Base-by-base conservation (phyloP, 202 grass and related monocot species). In the Panicum virgatum region DNA sequence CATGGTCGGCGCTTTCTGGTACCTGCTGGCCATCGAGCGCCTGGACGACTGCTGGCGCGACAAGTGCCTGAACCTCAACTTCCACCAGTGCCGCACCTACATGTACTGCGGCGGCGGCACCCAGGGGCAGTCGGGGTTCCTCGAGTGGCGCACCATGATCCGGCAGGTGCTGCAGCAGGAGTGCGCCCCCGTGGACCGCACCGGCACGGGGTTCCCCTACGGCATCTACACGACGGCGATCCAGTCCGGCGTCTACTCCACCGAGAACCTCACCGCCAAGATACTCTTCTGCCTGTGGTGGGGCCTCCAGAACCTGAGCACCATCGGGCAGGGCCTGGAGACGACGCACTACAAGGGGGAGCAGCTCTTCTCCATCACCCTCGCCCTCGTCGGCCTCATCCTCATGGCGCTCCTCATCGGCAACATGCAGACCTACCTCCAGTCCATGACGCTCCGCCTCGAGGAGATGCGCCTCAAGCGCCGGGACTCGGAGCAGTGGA, bases 401-500 rank as follows among this genome's bases (percentile, higher is more conserved):
- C 93, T 96, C 69, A 88, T 96, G 78, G 88, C 90, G 7, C 90
- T 96, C 6, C 93, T 96, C 32, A 92, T 96, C 65, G 92, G 92
- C 52, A 94, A 94, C 77, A 94, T 94, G 92, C 92, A 94, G 92
- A 94, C 84, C 6, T 94, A 90, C 70, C 87, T 94, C 22, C 92
- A 94, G 77, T 94, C 92, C 1, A 66, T 89, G 34, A 86, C 89
- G 68, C 66, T 94, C 26, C 72, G 89, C 0, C 43, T 94, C 0
- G 92, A 94, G 69, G 92, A 94, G 79, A 94, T 94, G 92, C 84
- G 92, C 8, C 69, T 94, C 22, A 92, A 92, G 56, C 84, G 89
- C 13, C 81, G 84, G 0, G 89, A 94, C 78, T 91, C 87, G 12
- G 92, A 94, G 83, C 87, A 90, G 74, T 94, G 92, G 89, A 94